Conservation (phyloP, 208 protist genomes). For the Leishmania aethiopica region DNA sequence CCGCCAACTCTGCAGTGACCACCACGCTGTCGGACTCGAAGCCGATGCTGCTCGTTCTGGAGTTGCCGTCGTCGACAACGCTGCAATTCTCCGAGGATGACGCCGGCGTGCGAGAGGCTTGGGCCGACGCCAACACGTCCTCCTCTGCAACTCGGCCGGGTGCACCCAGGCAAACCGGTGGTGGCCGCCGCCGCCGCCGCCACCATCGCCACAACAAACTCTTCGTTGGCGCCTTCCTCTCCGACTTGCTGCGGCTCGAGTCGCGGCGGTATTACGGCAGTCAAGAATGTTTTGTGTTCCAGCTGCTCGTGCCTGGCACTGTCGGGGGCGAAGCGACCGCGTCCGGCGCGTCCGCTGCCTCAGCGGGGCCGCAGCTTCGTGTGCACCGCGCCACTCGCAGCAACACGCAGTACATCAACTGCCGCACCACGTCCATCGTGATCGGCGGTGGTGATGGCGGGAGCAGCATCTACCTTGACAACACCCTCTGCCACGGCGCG, state of each 20-base stretch:
- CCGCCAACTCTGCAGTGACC: background rate
- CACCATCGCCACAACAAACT: constrained; percentile 19
- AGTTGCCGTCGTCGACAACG: constrained; percentile 46
- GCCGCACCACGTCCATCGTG: constrained; percentile 49
- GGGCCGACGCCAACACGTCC: background rate
- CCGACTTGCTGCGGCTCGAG: constrained; percentile 43
- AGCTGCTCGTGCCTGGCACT: constrained; percentile 47
- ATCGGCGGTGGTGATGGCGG: constrained; percentile 63
- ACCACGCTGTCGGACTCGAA: background rate
- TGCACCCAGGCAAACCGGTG: no score
- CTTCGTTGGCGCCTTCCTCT: constrained; percentile 72
- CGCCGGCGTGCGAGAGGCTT: constrained; percentile 38
- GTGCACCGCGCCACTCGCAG: constrained; percentile 45
- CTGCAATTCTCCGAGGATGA: constrained; percentile 40
- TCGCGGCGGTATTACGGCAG: constrained; percentile 71
- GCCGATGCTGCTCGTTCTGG: constrained; percentile 72
- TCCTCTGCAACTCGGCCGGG: background rate
- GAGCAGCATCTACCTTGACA: constrained; percentile 63
- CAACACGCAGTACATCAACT: constrained; percentile 77
- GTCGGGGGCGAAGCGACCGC: no score
- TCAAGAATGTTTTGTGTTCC: constrained; percentile 78
- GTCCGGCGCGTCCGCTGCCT: background rate
- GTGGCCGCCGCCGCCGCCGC: no score
- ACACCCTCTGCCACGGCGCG: constrained; percentile 50
- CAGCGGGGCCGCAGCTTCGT: constrained; percentile 36